Evolutionary conservation across 2,329 filamentous ascomycete species (phyloP).

Genomic region (Hirsutella thompsonii): DNA sequence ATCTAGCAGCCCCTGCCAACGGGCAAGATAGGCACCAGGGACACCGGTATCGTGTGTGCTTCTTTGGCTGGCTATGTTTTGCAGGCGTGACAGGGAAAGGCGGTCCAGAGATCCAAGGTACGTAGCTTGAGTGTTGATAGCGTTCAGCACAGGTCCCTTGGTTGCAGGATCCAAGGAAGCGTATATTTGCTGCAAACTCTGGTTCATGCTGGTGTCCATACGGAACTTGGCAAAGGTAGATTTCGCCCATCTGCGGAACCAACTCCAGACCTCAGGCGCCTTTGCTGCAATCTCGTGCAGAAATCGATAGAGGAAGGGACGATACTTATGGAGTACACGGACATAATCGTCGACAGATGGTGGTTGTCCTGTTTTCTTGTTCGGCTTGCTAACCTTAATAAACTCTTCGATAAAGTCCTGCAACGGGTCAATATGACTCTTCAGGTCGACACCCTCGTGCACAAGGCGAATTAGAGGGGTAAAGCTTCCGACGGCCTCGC

Average conservation of each 20-base stretch:
- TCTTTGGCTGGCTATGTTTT: conserved; percentile 25
- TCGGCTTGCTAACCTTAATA: conserved; percentile 43
- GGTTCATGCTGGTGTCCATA: conserved; percentile 7
- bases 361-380: conserved; percentile 9
- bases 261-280: conserved; percentile 50
- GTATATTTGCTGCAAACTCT: conserved; percentile 28
- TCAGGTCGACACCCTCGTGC: conserved; percentile 59
- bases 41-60: conserved; percentile 33
- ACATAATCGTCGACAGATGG: conserved; percentile 64
- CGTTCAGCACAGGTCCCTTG: conserved; percentile 29
- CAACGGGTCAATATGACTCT: conserved; percentile 51
- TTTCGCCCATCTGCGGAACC: conserved; percentile 49
- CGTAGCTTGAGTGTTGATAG: conserved; percentile 44
- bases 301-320: conserved; percentile 52
- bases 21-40: conserved; percentile 58
- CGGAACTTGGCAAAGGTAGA: conserved; percentile 44
- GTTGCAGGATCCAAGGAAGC: conserved; percentile 30
- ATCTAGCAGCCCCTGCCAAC: conserved; percentile 62
- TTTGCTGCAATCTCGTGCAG: conserved; percentile 56
- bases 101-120: conserved; percentile 45
- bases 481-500: conserved; percentile 52
- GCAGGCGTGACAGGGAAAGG: conserved; percentile 41
- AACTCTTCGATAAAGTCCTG: conserved; percentile 61
- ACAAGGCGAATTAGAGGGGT: conserved; percentile 62
- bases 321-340: conserved; percentile 50